Percentiles rank a stretch among this genome's conserved stretches.
These are phyloP conservation scores for Exophiala lecanii-corni DNA, from an alignment of 2,329 filamentous ascomycete genomes.

Conservation along the genomic window DNA sequence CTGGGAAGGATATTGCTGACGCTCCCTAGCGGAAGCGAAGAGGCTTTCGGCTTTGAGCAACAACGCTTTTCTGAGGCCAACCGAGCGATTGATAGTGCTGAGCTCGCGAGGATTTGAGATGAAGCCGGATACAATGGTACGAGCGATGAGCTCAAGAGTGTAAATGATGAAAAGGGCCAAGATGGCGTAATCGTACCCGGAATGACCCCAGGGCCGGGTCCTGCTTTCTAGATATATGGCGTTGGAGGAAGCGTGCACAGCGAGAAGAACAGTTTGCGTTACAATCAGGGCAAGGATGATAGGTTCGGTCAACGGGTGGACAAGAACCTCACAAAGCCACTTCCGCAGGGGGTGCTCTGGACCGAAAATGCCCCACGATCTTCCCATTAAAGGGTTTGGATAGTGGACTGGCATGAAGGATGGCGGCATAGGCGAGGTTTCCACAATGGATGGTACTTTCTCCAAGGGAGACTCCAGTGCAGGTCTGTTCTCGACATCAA, in stretches of 20 bases:
- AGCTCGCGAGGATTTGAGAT: slow-evolving; percentile 87
- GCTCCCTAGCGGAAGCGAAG: slow-evolving; percentile 70
- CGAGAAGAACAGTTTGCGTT: slow-evolving; percentile 79
- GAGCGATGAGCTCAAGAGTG: slow-evolving; percentile 75
- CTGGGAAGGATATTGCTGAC: slow-evolving; percentile 58
- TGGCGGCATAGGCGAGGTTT: slow-evolving; percentile 6
- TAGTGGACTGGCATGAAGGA: slow-evolving; percentile 15
- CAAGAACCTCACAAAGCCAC: slow-evolving; percentile 73
- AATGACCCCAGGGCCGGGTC: slow-evolving; percentile 60
- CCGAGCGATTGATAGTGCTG: slow-evolving; percentile 77
- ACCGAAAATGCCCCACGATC: slow-evolving; percentile 77
- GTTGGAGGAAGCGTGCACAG: slow-evolving; percentile 67
- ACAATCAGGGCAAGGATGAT: slow-evolving; percentile 82
- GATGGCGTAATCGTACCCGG: slow-evolving; percentile 69
- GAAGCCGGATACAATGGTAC: slow-evolving; percentile 89
- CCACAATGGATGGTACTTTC: slow-evolving; percentile 31
- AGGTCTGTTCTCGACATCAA: slow-evolving; percentile 17
- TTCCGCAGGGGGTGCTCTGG: slow-evolving; percentile 70
- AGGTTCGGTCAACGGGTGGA: slow-evolving; percentile 82
- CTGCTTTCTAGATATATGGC: slow-evolving; percentile 63
- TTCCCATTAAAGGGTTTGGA: slow-evolving; percentile 76
- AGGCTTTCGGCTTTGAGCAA: slow-evolving; percentile 70
- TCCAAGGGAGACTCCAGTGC: slow-evolving; percentile 32
- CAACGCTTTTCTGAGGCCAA: slow-evolving; percentile 69
- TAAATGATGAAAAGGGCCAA: slow-evolving; percentile 83